Evolutionary conservation across 1,284 basidiomycete genomes (phyloP), one percentile per base, ranked within the genome.

Genomic region (Heterobasidion irregulare): DNA sequence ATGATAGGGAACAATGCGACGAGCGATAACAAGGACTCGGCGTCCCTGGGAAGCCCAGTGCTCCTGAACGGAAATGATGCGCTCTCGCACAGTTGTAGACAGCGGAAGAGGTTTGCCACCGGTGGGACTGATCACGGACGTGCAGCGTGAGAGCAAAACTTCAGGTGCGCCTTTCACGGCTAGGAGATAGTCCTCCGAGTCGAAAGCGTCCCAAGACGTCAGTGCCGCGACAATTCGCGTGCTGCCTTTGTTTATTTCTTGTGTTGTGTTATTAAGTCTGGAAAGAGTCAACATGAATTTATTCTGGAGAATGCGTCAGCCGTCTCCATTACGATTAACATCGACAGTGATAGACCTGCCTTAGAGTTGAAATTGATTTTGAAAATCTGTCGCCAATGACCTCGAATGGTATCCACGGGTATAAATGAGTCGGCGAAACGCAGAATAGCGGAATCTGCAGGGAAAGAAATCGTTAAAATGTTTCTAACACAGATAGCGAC

Each of bases 121-220:
- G 2, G 69, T 68, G 0, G 67, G 57, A n/a, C 72, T 61, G 53
- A 75, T 58, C 57, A 74, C 68, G 16, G 61, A 65, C 0, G 70
- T 63, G 61, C 80, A 82, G 46, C 77, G 74, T 15, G 73, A 72
- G 44, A 84, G 63, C 1, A 84, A 72, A 41, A 83, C 68, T 51
- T 84, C 83, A 0, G 83, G 82, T 1, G 82, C 78, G 18, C 81
- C 80, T 64, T 83, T 82, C 55, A 74, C 69, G 18, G 75, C 64
- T 5, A 82, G 70, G 26, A 80, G 62, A 56, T 70, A 68, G 56
- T 74, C 72, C 10, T 56, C 57, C 0, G 58, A 26, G 2, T 58
- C 46, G 56, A 68, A 73, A 34, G 68, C 57, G 50, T 73, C 72
- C 64, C 70, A 71, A 13, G 59, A 49, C 6, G 64, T 62, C 26